A percentile compares a stretch with the other conserved stretches of the same genome.
phyloP scores from a whole-genome alignment of 306 rosid genomes.

The Quillaja saponaria region DNA sequence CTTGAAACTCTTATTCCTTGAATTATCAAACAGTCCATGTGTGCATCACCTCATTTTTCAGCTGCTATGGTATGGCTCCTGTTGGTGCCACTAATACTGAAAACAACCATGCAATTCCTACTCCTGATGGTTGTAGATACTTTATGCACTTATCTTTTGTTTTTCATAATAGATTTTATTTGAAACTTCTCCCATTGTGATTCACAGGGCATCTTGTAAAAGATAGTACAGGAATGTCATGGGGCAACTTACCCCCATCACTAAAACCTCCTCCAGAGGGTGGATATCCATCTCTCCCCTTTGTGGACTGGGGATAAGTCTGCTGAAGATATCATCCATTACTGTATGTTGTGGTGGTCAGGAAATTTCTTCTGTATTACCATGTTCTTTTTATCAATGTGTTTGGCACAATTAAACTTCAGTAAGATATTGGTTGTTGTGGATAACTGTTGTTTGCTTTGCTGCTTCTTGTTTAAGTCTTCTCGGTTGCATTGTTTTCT shows the following conservation, averaged over 20 bases:
- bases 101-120: neutral
- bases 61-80: neutral
- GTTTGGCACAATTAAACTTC: neutral
- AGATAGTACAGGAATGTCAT: constrained; percentile 50
- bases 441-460: neutral
- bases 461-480: neutral
- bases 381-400: neutral
- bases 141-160: neutral
- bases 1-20: no score
- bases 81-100: neutral
- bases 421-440: neutral
- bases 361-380: neutral
- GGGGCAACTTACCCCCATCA: constrained; percentile 79
- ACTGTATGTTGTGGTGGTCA: neutral
- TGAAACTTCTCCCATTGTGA: neutral
- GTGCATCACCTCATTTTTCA: no score
- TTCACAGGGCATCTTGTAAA: constrained; percentile 48
- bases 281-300: constrained; percentile 56
- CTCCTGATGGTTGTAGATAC: neutral
- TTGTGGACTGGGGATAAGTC: constrained; percentile 63
- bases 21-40: no score
- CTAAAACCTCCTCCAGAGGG: constrained; percentile 68
- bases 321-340: neutral
- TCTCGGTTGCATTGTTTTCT: no score
- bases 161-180: neutral